These are phyloP conservation scores for Catunica adiposa DNA, from an alignment of 2,329 filamentous ascomycete genomes.

Conservation along the genomic window DNA sequence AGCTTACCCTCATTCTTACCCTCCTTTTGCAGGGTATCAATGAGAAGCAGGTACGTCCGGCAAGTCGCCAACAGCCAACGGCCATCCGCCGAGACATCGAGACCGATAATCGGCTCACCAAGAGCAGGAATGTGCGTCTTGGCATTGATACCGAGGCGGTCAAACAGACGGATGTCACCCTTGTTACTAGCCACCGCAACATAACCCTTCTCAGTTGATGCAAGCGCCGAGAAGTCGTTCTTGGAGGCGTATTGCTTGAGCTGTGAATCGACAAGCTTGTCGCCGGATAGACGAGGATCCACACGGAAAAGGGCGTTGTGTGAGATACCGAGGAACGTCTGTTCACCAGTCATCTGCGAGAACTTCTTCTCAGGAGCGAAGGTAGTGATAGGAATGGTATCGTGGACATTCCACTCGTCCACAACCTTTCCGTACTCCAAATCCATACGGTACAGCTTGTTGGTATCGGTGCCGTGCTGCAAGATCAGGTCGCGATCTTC, in stretches of 20 bases:
- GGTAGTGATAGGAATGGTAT: conserved; percentile 80
- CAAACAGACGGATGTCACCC: conserved; percentile 91
- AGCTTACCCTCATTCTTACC: conserved; percentile 96
- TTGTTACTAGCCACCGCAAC: conserved; percentile 96
- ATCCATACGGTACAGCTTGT: conserved; percentile 93
- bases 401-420: conserved; percentile 96
- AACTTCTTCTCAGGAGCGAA: conserved; percentile 98
- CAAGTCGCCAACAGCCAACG: conserved; percentile 92
- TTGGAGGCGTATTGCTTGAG: conserved; percentile 94
- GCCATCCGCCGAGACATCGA: conserved; percentile 90
- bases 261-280: conserved; percentile 83
- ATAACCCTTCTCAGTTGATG: conserved; percentile 91
- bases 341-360: conserved; percentile 86
- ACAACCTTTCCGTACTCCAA: conserved; percentile 95
- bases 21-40: conserved; percentile 76
- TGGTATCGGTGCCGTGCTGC: conserved; percentile 67
- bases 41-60: conserved; percentile 81
- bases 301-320: conserved; percentile 85
- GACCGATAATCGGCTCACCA: conserved; percentile 82
- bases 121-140: conserved; percentile 95
- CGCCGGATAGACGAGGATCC: conserved; percentile 75
- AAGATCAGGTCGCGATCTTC: conserved; percentile 82
- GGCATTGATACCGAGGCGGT: conserved; percentile 87
- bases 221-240: conserved; percentile 89
- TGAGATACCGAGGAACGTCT: conserved; percentile 87